Evolutionary conservation across 352 stramenopile genomes (phyloP), one percentile per base, ranked within the genome.

Genomic region (Globisporangium emineosum): DNA sequence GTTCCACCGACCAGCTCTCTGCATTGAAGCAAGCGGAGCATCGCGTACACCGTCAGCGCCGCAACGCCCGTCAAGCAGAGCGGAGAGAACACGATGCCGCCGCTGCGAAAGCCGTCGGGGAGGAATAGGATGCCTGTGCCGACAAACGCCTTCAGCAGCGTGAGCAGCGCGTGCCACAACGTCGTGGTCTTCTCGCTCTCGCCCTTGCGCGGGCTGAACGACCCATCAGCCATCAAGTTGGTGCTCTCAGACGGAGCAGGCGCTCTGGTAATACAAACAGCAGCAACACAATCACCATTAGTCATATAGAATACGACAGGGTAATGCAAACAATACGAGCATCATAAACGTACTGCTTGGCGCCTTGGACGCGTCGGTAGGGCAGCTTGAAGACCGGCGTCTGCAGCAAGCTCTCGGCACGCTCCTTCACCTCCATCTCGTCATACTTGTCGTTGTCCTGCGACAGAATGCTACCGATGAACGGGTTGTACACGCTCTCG

Each of bases 371-470:
- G n/a, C 71, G 76, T 33, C 65, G 64, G 53, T 71, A 72, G 12
- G 64, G 67, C 45, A 75, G 53, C 19, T 65, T 63, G 3, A 82
- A 79, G 53, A 77, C 67, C 8, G 85, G 86, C 52, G 86, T 94
- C 67, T 89, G 71, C 23, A 94, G 72, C 59, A 94, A 60, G 60
- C 75, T 94, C 45, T 79, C 62, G 10, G 73, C 81, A 10, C 83
- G 82, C 49, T 91, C 78, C 27, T 90, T 66, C 6, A 88, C 77
- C 33, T 75, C 76, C 66, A 94, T 79, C 60, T 89, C 78, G 60
- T 92, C 83, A 67, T 86, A 94, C 37, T 77, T 63, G 66, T 94
- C 86, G 67, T 91, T 91, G 72, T 92, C 84, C 55, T 94, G 86
- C 54, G 81, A 89, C 32, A 94, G 63, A 54, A 93, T 91, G 63